Evolutionary conservation across 306 rosid species (phyloP).

Genomic region (Prunus fruticosa): DNA sequence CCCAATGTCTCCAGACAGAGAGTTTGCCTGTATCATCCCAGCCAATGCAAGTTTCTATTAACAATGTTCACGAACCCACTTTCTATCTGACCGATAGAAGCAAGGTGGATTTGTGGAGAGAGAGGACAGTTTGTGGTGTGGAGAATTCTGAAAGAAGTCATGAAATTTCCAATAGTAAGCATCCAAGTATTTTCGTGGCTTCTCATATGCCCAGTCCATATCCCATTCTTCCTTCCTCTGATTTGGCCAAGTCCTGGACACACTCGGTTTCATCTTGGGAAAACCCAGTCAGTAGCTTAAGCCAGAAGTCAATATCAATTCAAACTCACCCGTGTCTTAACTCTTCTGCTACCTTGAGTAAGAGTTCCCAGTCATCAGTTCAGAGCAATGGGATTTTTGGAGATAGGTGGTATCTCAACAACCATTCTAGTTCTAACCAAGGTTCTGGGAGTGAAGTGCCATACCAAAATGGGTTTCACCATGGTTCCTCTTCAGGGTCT

Average conservation of each 20-base stretch:
- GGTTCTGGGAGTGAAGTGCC: conserved; percentile 49
- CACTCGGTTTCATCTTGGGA: conserved; percentile 74
- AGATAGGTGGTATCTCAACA: conserved; percentile 59
- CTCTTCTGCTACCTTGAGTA: conserved; percentile 42
- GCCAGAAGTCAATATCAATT: conserved; percentile 55
- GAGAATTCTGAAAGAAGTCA: conserved; percentile 46
- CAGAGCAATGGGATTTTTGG: conserved; percentile 56
- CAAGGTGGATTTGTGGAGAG: conserved; percentile 51
- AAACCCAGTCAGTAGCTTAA: conserved; percentile 51
- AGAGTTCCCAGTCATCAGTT: conserved; percentile 49
- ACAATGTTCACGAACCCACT: conserved; percentile 46
- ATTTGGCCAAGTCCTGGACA: conserved; percentile 58
- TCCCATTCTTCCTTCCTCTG: conserved; percentile 44
- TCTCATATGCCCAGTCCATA: conserved; percentile 41
- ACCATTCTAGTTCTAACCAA: conserved; percentile 47
- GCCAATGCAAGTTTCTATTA: conserved; percentile 41
- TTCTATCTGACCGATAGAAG: conserved; percentile 40
- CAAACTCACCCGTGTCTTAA: conserved; percentile 51
- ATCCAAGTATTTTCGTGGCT: conserved; percentile 35
- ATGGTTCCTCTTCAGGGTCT: conserved; percentile 56
- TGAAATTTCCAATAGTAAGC: conserved; percentile 44
- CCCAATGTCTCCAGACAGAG: conserved; percentile 53
- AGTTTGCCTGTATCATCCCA: conserved; percentile 45
- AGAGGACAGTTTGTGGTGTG: conserved; percentile 47
- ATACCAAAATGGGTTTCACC: conserved; percentile 55